These are phyloP conservation scores for Wickerhamomyces queroliae DNA, from an alignment of 805 yeast species.

Conservation along the genomic window DNA sequence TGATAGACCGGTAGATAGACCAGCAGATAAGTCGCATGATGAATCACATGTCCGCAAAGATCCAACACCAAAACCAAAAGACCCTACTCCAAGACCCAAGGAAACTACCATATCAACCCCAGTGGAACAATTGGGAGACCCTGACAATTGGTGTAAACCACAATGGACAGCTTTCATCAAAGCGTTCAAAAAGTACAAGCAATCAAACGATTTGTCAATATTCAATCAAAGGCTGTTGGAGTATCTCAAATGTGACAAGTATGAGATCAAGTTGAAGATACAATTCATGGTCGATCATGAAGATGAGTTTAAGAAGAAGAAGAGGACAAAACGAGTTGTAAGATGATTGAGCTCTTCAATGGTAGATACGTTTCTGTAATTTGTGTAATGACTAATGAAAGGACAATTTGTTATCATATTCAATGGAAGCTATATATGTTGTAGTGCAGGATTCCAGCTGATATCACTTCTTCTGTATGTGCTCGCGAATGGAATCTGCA, in stretches of 20 bases:
- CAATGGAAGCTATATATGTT: too few species aligned
- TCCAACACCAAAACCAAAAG: background rate
- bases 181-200: slow-evolving; percentile 5
- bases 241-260: slow-evolving; percentile 14
- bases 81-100: background rate
- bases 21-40: background rate
- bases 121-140: slow-evolving; percentile 1
- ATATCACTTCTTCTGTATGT: too few species aligned
- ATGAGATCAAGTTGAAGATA: slow-evolving; percentile 16
- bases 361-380: background rate
- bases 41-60: background rate
- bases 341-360: background rate
- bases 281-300: slow-evolving; percentile 10
- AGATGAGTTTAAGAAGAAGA: slow-evolving; percentile 1
- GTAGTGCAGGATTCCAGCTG: too few species aligned
- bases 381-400: background rate
- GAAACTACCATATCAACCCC: background rate
- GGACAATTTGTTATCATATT: too few species aligned
- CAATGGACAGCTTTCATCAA: slow-evolving; percentile 19
- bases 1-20: too few species aligned
- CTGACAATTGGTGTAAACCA: slow-evolving; percentile 5
- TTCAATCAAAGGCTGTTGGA: slow-evolving; percentile 9
- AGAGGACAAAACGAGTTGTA: background rate
- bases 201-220: slow-evolving; percentile 5
- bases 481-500: too few species aligned